Percentiles rank a stretch among this genome's conserved stretches.
Evolutionary conservation across 805 yeast genomes (phyloP).

Genomic region (Kazachstania bromeliacearum): DNA sequence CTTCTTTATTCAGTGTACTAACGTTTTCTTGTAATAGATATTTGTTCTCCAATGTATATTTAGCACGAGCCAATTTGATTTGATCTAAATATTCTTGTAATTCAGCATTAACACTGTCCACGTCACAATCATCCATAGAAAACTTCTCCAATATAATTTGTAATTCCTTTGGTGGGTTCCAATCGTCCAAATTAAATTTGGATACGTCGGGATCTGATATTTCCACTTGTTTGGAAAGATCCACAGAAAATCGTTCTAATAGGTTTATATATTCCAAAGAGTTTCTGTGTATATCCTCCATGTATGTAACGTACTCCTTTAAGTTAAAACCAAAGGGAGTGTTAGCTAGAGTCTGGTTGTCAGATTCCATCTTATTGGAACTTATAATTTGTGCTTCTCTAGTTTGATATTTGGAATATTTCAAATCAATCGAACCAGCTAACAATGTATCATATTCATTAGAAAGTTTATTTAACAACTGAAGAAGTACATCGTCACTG

Average conservation of each 20-base stretch:
- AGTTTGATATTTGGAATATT: constrained; percentile 16
- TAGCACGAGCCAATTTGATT: constrained; percentile 26
- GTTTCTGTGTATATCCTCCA: constrained; percentile 14
- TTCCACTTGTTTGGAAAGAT: constrained; percentile 21
- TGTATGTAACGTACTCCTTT: constrained; percentile 13
- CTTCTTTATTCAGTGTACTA: constrained; percentile 18
- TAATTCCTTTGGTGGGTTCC: constrained; percentile 19
- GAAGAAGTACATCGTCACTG: constrained; percentile 11
- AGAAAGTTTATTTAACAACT: constrained; percentile 10
- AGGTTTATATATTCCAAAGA: constrained; percentile 20
- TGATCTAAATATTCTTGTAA: constrained; percentile 19
- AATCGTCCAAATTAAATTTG: constrained; percentile 15
- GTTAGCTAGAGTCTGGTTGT: constrained; percentile 3
- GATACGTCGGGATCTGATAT: constrained; percentile 13
- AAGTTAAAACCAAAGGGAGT: constrained; percentile 2
- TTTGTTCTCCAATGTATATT: constrained; percentile 24
- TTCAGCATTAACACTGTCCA: constrained; percentile 8
- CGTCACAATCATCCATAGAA: constrained; percentile 9
- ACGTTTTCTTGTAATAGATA: constrained; percentile 18
- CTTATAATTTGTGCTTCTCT: constrained; percentile 12
- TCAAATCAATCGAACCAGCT: constrained; percentile 12
- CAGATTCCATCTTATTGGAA: constrained; percentile 2
- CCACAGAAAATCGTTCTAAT: constrained; percentile 21
- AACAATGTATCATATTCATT: constrained; percentile 9
- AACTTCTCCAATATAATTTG: constrained; percentile 15